Evolutionary conservation across 164 flowering plant species (phyloP), one percentile per base, ranked within the genome.

Genomic region (Sextonia rubra): DNA sequence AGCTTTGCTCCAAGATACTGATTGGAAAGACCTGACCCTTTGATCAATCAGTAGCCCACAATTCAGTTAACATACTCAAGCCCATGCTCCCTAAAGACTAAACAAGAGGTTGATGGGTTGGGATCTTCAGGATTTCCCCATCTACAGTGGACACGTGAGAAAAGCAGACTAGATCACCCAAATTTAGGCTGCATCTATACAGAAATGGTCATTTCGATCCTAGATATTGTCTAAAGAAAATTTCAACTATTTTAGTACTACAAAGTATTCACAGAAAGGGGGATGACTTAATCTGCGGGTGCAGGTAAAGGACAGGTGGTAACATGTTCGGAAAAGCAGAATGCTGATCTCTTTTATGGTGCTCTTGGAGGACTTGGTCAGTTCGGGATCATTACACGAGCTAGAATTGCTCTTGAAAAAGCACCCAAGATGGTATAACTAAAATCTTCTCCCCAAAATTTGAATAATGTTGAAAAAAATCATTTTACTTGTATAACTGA

Each of bases 281-380:
- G 67, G 18, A 17, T 64, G 67, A 15, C 7, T 64, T 8, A 18
- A 27, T 23, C 12, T 64, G 47, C 76, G 71, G n/a, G 29, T 81
- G 85, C 93, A 95, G 99, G 99, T 63, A 92, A 82, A 74, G 99
- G 99, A 77, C 96, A 95, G 18, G 79, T 89, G 37, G 67, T 87
- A 8, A 86, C 76, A 71, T 95, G 97, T 75, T 90, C 99, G 25
- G 86, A 78, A 69, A 73, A 84, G 71, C 79, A 83, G 75, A 86
- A 90, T 77, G 76, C 89, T 15, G 92, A 92, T 75, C 92, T 95
- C 37, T 95, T 92, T 72, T 68, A 88, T 60, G 84, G 82, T 49
- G 97, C 86, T 70, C 91, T 92, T 26, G 99, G 99, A 65, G 98
- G 99, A 69, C 83, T 95, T 2, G 96, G 99, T 62, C 99, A 94